These are phyloP conservation scores for Pythium volutum DNA, from an alignment of 352 stramenopile genomes.

Conservation along the genomic window DNA sequence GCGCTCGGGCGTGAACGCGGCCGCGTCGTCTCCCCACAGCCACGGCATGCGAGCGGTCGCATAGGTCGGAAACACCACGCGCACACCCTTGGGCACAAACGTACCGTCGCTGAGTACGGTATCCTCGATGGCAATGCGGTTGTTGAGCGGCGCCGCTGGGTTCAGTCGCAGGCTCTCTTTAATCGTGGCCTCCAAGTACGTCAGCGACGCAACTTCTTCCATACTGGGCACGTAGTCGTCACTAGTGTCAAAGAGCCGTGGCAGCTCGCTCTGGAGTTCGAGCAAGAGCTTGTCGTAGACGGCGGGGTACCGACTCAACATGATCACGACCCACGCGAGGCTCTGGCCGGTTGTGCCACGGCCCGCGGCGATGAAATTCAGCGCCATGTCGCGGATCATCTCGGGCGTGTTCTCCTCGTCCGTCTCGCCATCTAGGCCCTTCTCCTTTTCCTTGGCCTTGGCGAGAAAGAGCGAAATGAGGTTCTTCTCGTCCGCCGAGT, in stretches of 20 bases:
- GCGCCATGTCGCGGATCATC: slow-evolving; percentile 58
- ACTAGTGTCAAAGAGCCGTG: slow-evolving; percentile 12
- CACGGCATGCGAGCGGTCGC: slow-evolving; percentile 48
- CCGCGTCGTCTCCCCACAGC: slow-evolving; percentile 61
- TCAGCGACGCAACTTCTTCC: slow-evolving; percentile 45
- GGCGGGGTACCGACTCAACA: slow-evolving; percentile 61
- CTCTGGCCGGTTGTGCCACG: slow-evolving; percentile 71
- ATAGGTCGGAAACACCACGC: slow-evolving; percentile 61
- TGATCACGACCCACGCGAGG: slow-evolving; percentile 74
- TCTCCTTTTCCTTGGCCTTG: slow-evolving; percentile 3
- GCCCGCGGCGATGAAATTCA: slow-evolving; percentile 80
- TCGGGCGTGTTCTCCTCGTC: slow-evolving; percentile 18
- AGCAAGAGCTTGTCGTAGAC: slow-evolving; percentile 27
- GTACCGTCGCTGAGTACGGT: slow-evolving; percentile 68
- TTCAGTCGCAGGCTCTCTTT: slow-evolving; percentile 64
- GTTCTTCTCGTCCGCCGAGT: slow-evolving; percentile 23
- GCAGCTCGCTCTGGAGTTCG: slow-evolving; percentile 29
- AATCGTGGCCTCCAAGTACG: slow-evolving; percentile 50
- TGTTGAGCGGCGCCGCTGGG: slow-evolving; percentile 54
- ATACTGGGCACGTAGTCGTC: slow-evolving; percentile 27
- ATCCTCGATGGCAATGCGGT: slow-evolving; percentile 45
- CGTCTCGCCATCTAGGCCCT: slow-evolving; percentile 1
- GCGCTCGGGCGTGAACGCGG: slow-evolving; percentile 63
- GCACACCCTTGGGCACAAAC: slow-evolving; percentile 48
- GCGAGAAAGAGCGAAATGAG: slow-evolving; percentile 46